A percentile compares a stretch with the other conserved stretches of the same genome.
Evolutionary conservation across 1,284 basidiomycete genomes (phyloP).

Genomic region (Ustilago trichophora): DNA sequence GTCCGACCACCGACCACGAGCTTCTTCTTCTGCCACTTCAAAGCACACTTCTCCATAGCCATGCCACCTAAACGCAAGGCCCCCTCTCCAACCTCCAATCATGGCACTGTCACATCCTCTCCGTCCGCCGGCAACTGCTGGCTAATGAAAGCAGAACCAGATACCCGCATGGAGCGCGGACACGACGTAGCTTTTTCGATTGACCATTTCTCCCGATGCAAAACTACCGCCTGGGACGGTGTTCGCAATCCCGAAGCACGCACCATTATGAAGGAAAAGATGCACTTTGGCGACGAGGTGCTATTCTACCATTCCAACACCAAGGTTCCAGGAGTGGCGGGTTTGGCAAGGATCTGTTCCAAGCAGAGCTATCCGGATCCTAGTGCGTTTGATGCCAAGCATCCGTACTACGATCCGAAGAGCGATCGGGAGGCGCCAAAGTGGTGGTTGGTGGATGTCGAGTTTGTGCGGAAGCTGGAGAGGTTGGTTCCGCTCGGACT

Average conservation of each 20-base stretch:
- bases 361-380: slow-evolving; percentile 44
- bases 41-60: too few species aligned
- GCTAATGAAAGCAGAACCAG: slow-evolving; percentile 64
- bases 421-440: slow-evolving; percentile 78
- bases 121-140: slow-evolving; percentile 25
- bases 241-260: slow-evolving; percentile 89
- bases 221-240: slow-evolving; percentile 86
- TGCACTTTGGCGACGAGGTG: slow-evolving; percentile 85
- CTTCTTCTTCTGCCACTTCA: neutral
- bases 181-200: slow-evolving; percentile 60
- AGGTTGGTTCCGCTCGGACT: slow-evolving; percentile 83
- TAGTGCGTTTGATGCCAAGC: slow-evolving; percentile 65
- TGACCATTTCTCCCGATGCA: slow-evolving; percentile 42
- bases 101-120: neutral
- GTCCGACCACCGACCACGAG: neutral
- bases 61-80: slow-evolving; percentile 41
- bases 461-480: slow-evolving; percentile 74
- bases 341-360: slow-evolving; percentile 44
- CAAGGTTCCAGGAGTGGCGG: slow-evolving; percentile 77
- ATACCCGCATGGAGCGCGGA: slow-evolving; percentile 54
- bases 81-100: too few species aligned
- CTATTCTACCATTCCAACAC: slow-evolving; percentile 89
- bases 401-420: slow-evolving; percentile 93
- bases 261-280: slow-evolving; percentile 82
- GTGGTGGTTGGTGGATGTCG: slow-evolving; percentile 86